Percentiles rank a stretch among this genome's conserved stretches.
Evolutionary conservation across 2,329 filamentous ascomycete species (phyloP).

Genomic region (Aspergillus sp.): DNA sequence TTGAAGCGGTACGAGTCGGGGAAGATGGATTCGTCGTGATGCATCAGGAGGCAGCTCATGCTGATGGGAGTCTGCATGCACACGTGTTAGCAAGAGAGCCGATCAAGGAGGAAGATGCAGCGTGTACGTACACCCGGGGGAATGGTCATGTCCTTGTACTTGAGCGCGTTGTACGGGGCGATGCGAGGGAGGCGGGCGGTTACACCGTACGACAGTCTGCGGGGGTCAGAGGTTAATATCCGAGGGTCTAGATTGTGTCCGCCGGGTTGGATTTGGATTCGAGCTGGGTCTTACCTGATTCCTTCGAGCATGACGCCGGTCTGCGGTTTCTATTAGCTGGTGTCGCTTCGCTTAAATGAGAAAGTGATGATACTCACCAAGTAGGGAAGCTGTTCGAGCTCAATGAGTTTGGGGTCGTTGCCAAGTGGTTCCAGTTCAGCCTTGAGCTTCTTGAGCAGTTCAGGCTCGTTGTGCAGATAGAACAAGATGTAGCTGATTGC

Average conservation of each 20-base stretch:
- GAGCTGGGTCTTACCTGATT: slow-evolving; percentile 25
- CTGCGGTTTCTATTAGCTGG: slow-evolving; percentile 10
- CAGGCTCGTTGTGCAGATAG: slow-evolving; percentile 27
- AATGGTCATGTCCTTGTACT: slow-evolving; percentile 39
- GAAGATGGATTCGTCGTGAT: slow-evolving; percentile 43
- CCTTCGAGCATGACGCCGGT: slow-evolving; percentile 36
- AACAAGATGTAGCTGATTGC: slow-evolving; percentile 28
- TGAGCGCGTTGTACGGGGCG: slow-evolving; percentile 31
- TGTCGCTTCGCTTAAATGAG: not conserved
- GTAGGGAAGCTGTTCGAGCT: slow-evolving; percentile 36
- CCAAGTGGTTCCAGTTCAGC: slow-evolving; percentile 25
- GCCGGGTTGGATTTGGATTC: not conserved
- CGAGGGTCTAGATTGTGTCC: not conserved
- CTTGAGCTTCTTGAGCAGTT: slow-evolving; percentile 23
- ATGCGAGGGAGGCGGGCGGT: slow-evolving; percentile 36
- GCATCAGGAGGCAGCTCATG: slow-evolving; percentile 43
- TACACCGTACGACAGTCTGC: slow-evolving; percentile 33
- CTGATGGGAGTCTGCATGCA: slow-evolving; percentile 36
- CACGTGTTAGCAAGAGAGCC: not conserved
- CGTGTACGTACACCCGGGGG: slow-evolving; percentile 34
- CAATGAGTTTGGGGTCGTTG: slow-evolving; percentile 23
- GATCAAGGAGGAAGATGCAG: too few species aligned
- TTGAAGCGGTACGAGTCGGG: slow-evolving; percentile 40
- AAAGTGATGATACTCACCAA: slow-evolving; percentile 24
- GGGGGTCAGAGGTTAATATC: not conserved